Evolutionary conservation across 495 filamentous ascomycete genomes (phyloP).

Genomic region (Aspergillus diversus): DNA sequence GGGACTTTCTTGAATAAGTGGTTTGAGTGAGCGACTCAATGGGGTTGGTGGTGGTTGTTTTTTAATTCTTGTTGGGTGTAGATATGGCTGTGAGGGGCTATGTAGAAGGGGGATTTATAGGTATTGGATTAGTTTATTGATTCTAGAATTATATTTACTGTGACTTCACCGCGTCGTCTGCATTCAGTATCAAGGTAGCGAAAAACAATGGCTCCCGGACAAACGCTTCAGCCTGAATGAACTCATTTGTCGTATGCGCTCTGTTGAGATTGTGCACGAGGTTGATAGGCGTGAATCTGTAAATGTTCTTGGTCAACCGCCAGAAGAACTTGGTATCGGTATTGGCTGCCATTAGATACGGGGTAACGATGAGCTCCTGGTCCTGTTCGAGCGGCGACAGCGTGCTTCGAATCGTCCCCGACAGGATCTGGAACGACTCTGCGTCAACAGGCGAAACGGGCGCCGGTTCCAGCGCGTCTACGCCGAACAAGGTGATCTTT

Average conservation of each 20-base stretch:
- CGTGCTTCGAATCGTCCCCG: not conserved
- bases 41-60: too few species aligned
- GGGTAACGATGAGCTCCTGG: not conserved
- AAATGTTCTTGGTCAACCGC: slow-evolving; percentile 5
- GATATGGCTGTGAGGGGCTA: too few species aligned
- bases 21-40: not conserved
- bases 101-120: too few species aligned
- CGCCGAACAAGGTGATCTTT: not conserved
- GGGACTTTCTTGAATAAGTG: not conserved
- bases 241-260: slow-evolving; percentile 1
- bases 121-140: too few species aligned
- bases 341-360: slow-evolving; percentile 6
- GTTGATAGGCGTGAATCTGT: slow-evolving; percentile 4
- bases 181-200: not conserved
- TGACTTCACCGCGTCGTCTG: not conserved
- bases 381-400: not conserved
- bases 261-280: slow-evolving; percentile 3
- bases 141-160: too few species aligned
- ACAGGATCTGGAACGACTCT: not conserved
- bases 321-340: slow-evolving; percentile 4
- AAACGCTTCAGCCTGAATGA: not conserved
- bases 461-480: not conserved
- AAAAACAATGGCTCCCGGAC: slow-evolving; percentile 3
- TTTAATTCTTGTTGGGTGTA: too few species aligned
- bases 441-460: not conserved